These are phyloP conservation scores for Liriodendron chinense DNA, from an alignment of 164 flowering plant species.

Conservation along the genomic window DNA sequence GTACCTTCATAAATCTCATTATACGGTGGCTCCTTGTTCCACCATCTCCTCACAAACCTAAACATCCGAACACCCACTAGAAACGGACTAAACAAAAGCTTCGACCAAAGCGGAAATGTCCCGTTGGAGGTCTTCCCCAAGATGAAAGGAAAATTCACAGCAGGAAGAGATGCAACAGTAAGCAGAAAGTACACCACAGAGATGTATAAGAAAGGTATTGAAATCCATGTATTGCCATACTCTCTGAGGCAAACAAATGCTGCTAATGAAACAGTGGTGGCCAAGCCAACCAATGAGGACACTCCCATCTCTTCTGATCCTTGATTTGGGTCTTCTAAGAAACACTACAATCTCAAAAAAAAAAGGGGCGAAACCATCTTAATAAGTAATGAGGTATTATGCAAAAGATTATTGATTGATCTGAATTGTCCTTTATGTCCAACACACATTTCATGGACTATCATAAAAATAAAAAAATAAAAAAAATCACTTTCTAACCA, in stretches of 20 bases:
- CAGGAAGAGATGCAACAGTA: constrained; percentile 63
- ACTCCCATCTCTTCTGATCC: constrained; percentile 37
- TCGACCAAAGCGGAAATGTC: constrained; percentile 66
- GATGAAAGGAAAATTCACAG: constrained; percentile 69
- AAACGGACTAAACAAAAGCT: constrained; percentile 59
- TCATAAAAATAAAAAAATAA: no score
- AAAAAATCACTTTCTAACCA: no score
- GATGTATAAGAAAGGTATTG: constrained; percentile 62
- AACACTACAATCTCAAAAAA: not conserved
- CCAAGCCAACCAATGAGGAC: constrained; percentile 47
- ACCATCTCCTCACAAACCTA: constrained; percentile 42
- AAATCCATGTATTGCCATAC: constrained; percentile 29
- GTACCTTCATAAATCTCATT: constrained; percentile 64
- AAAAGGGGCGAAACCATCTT: no score
- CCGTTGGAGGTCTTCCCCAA: constrained; percentile 77
- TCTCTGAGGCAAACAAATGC: constrained; percentile 34
- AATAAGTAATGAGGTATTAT: no score
- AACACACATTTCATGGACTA: no score
- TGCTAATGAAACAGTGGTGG: constrained; percentile 46
- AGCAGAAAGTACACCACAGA: constrained; percentile 55
- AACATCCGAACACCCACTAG: constrained; percentile 53
- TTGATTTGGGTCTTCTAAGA: not conserved
- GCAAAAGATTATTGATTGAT: no score
- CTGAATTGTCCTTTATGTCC: no score
- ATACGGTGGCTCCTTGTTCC: constrained; percentile 58